Base-by-base conservation (phyloP, 1,139 yeast genomes). In the Pichia sp. region DNA sequence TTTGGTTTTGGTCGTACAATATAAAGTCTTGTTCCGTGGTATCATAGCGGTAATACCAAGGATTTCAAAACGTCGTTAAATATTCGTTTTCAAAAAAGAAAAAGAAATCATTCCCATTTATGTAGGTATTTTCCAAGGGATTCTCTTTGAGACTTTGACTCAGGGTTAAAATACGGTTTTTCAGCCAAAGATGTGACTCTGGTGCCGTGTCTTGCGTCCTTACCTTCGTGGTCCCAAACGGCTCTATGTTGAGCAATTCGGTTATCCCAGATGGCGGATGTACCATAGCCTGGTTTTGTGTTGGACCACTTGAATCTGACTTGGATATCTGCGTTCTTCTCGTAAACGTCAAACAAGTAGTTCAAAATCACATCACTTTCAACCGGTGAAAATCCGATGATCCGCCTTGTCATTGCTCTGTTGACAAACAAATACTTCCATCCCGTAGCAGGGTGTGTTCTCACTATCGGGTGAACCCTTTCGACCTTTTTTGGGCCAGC, bases 121-220 rank as follows among this genome's bases (percentile, higher is more conserved):
- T 42, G 45, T 4, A 42, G 15, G 15, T 42, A 42, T 15, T 11
- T 11, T 7, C 45, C 45, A 23, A 23, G 45, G 15, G 45, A 23
- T 42, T 42, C 45, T 42, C 45, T 75, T 64, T 80, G 84, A 40
- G 82, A 75, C 64, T 77, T 75, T 29, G 83, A 77, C 29, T 70
- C 63, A 26, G 76, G 73, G 62, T 81, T 83, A 64, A 76, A 80
- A 68, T 57, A 75, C 34, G 85, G 85, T 45, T 69, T 67, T 57
- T 81, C 85, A 42, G 82, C 85, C 61, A 81, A 73, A 0, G 84
- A 72, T 5, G 83, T 80, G 26, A 81, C 85, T 65, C 87, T 74
- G 31, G 81, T 79, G 32, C 84, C 85, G 60, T 79, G 85, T 67
- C 85, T 74, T 31, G 78, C 72, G 52, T 75, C 78, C 55, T 66